phyloP scores from a whole-genome alignment of 805 yeast genomes.

The Ogataea neopini region DNA sequence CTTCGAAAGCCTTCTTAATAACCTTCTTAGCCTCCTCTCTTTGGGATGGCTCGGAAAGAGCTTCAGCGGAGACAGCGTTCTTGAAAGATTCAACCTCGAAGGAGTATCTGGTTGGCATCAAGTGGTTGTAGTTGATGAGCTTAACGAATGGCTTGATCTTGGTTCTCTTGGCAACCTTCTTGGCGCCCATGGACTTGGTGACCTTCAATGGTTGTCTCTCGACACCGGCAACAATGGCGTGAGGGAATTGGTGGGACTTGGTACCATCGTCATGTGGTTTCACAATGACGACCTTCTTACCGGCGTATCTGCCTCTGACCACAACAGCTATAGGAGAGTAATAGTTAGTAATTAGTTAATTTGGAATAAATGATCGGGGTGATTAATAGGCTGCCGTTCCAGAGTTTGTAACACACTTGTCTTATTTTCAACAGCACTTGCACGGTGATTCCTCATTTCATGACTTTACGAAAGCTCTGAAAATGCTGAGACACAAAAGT shows the following conservation, averaged over 20 bases:
- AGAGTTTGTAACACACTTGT: too few species aligned
- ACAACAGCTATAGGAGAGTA: slow-evolving; percentile 71
- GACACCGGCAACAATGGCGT: slow-evolving; percentile 98
- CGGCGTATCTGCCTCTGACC: slow-evolving; percentile 99
- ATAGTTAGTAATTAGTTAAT: slow-evolving; percentile 35
- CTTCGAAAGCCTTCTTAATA: slow-evolving; percentile 98
- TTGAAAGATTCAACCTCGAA: slow-evolving; percentile 96
- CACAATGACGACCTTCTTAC: slow-evolving; percentile 99
- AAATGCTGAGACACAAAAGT: too few species aligned
- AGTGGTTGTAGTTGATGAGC: slow-evolving; percentile 99
- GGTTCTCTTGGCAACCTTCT: slow-evolving; percentile 96
- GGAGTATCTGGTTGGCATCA: slow-evolving; percentile 99
- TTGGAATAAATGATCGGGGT: too few species aligned
- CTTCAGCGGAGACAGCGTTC: slow-evolving; percentile 85
- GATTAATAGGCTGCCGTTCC: too few species aligned
- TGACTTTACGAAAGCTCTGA: too few species aligned
- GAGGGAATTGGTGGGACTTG: slow-evolving; percentile 98
- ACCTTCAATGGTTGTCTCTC: slow-evolving; percentile 98
- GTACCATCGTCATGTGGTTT: slow-evolving; percentile 99
- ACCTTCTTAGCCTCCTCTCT: slow-evolving; percentile 99
- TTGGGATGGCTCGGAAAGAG: slow-evolving; percentile 96
- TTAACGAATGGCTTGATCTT: slow-evolving; percentile 99
- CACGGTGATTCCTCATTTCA: too few species aligned
- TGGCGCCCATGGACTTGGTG: slow-evolving; percentile 90
- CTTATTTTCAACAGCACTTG: too few species aligned